Evolutionary conservation across 2,329 filamentous ascomycete species (phyloP).

Genomic region (Clarireedia sp.): DNA sequence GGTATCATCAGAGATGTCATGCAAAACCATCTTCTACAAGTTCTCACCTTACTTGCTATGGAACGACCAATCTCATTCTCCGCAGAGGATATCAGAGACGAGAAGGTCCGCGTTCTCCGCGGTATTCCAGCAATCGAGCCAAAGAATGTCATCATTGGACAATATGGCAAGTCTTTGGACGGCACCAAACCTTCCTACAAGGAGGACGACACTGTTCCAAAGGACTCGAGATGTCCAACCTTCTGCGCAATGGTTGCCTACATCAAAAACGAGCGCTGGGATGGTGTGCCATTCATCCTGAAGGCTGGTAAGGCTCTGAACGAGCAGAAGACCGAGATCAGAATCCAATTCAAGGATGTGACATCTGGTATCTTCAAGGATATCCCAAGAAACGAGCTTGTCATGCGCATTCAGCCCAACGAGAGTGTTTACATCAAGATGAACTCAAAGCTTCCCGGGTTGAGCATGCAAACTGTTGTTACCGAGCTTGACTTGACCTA

Average conservation of each 20-base stretch:
- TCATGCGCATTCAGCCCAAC: slow-evolving; percentile 98
- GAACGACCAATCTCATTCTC: slow-evolving; percentile 98
- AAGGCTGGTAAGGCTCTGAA: slow-evolving; percentile 99
- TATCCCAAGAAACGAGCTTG: slow-evolving; percentile 96
- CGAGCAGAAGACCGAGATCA: slow-evolving; percentile 99
- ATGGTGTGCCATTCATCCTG: slow-evolving; percentile 97
- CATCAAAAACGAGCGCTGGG: slow-evolving; percentile 99
- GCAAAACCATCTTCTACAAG: slow-evolving; percentile 98
- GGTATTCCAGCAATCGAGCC: slow-evolving; percentile 92
- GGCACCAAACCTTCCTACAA: slow-evolving; percentile 96
- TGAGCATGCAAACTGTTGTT: slow-evolving; percentile 99
- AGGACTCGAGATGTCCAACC: slow-evolving; percentile 93
- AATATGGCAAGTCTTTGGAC: slow-evolving; percentile 94
- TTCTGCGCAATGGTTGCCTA: slow-evolving; percentile 96
- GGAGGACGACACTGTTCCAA: slow-evolving; percentile 96
- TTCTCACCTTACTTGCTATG: slow-evolving; percentile 94
- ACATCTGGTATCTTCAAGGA: slow-evolving; percentile 99
- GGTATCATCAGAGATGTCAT: slow-evolving; percentile 99
- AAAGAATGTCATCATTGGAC: slow-evolving; percentile 99
- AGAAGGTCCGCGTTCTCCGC: slow-evolving; percentile 94
- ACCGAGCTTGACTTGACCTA: slow-evolving; percentile 98
- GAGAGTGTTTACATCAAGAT: slow-evolving; percentile 99
- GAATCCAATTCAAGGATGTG: slow-evolving; percentile 99
- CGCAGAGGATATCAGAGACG: slow-evolving; percentile 94
- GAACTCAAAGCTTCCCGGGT: slow-evolving; percentile 97